Base-by-base conservation (phyloP, 495 filamentous ascomycete genomes). In the Lentithecium fluviatile region DNA sequence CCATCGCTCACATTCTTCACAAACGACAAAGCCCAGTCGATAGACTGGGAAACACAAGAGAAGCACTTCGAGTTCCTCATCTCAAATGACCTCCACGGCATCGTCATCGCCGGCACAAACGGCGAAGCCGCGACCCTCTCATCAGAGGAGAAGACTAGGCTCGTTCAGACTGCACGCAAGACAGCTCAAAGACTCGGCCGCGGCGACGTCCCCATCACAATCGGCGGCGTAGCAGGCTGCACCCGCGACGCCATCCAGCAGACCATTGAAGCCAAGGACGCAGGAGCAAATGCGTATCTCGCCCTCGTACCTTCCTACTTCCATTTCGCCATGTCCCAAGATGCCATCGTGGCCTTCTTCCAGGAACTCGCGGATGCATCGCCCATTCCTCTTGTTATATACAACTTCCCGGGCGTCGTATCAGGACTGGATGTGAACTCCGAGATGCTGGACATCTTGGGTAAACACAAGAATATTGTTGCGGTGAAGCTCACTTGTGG, bases 401-500 rank as follows among this genome's bases (percentile, higher is more conserved):
- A 96, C 79, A 96, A 96, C 75, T 96, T 85, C 76, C 91, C 91
- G 23, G 89, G 83, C 19, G 91, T 88, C 3, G 88, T 87, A 25
- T 76, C 82, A 12, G 91, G 91, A 10, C 76, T 94, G 52, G 91
- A 96, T 67, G 83, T 95, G 37, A 85, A 80, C 52, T 94, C 89
- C 0, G 89, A 95, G 69, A 78, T 85, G 55, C 88, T 96, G 69
- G 77, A 87, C 45, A 72, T 82, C 47, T 81, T 95, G 17, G 74
- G 90, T 5, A 73, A 82, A 60, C 91, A 96, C 71, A 80, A 84
- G 65, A 96, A 96, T 69, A 92, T 96, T 66, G 83, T 89, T 51
- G 91, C 91, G 42, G 86, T 86, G 66, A 96, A 96, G 78, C 81
- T 96, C 50, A 96, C 91, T 4, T 96, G 91, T 71, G 91, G 90